These are phyloP conservation scores for Diaporthe batatas DNA, from an alignment of 2,329 filamentous ascomycete genomes.

Conservation along the genomic window DNA sequence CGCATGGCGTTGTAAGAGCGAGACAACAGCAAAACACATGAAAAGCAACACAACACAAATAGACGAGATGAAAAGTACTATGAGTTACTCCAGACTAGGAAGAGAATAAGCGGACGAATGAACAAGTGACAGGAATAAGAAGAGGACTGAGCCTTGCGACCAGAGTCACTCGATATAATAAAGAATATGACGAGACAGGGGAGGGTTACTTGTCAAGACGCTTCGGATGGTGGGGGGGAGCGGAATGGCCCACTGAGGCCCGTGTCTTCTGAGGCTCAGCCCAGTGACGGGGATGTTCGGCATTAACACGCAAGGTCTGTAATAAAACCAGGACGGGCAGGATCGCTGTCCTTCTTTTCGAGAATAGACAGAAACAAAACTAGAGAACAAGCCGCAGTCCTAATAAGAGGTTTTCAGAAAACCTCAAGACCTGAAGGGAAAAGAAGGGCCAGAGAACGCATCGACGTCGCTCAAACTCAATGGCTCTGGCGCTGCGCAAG, in stretches of 20 bases:
- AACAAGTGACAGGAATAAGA: conserved; percentile 37
- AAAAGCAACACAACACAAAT: neutral
- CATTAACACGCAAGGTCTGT: conserved; percentile 15
- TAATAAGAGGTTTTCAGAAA: neutral
- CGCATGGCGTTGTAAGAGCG: conserved; percentile 48
- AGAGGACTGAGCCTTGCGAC: conserved; percentile 42
- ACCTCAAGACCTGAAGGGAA: neutral
- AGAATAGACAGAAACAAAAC: too few species aligned
- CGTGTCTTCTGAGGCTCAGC: conserved; percentile 31
- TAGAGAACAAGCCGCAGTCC: neutral
- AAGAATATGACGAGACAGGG: conserved; percentile 36
- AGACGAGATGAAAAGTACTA: neutral
- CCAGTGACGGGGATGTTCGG: conserved; percentile 18
- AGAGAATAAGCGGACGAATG: conserved; percentile 22
- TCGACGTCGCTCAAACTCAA: conserved; percentile 20
- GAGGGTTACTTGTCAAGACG: conserved; percentile 20
- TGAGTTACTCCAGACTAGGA: neutral
- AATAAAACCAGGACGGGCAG: neutral
- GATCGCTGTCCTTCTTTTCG: neutral
- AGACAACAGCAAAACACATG: conserved; percentile 22
- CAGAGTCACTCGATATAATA: conserved; percentile 43
- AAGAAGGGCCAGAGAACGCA: neutral
- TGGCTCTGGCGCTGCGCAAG: conserved; percentile 39
- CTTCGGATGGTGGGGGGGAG: conserved; percentile 32
- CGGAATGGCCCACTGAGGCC: conserved; percentile 10